Conservation (phyloP, 2,329 filamentous ascomycete genomes). For the Sclerotiophoma versabilis region DNA sequence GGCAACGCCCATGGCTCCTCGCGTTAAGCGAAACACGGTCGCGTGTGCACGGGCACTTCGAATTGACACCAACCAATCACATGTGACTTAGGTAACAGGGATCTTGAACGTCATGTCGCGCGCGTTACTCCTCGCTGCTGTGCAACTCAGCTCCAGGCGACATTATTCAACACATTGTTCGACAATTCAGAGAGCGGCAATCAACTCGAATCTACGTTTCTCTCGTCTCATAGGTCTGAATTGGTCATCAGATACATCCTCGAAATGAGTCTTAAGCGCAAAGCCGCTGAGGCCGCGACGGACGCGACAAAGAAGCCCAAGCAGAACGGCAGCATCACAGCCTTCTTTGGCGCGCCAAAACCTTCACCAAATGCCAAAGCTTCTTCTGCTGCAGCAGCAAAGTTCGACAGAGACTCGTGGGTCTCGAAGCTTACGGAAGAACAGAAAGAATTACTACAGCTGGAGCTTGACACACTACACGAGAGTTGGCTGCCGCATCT, state of each 20-base stretch:
- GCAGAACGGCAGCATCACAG: slow-evolving; percentile 78
- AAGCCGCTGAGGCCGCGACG: slow-evolving; percentile 55
- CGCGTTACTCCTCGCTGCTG: slow-evolving; percentile 3
- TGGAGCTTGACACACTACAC: slow-evolving; percentile 92
- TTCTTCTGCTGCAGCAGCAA: slow-evolving; percentile 29
- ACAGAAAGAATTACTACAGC: slow-evolving; percentile 79
- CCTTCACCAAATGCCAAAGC: slow-evolving; percentile 37
- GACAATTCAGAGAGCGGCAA: no score
- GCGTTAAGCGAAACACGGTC: slow-evolving; percentile 17
- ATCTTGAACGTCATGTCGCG: slow-evolving; percentile 22
- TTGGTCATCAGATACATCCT: not conserved
- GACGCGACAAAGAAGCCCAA: slow-evolving; percentile 59
- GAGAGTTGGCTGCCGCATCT: slow-evolving; percentile 90
- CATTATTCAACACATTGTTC: not conserved
- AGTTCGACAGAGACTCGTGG: slow-evolving; percentile 92
- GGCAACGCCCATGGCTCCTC: not conserved
- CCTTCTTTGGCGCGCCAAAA: slow-evolving; percentile 79
- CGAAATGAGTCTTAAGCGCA: slow-evolving; percentile 60
- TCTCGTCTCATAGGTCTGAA: not conserved
- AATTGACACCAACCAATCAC: slow-evolving; percentile 28
- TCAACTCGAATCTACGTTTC: not conserved
- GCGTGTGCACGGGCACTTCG: slow-evolving; percentile 27
- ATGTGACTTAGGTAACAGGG: not conserved
- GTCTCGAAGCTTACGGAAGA: slow-evolving; percentile 78
- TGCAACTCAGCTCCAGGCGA: slow-evolving; percentile 7